Percentiles rank a stretch among this genome's conserved stretches.
These are phyloP conservation scores for Tricharina praecox DNA, from an alignment of 495 filamentous ascomycete species.

Conservation along the genomic window DNA sequence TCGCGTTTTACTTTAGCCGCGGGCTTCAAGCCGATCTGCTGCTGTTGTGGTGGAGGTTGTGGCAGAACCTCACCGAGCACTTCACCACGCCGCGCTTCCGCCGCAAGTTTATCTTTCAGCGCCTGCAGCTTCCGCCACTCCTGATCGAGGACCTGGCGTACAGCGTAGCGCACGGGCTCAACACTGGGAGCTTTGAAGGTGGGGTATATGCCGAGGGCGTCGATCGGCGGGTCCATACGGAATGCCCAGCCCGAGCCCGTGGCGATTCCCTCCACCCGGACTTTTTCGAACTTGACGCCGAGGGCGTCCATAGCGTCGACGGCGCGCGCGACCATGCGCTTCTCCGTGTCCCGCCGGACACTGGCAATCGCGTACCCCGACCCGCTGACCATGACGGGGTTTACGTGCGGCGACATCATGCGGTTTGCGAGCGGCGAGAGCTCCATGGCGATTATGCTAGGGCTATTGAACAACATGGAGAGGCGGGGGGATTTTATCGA, in stretches of 20 bases:
- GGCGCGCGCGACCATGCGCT: slow-evolving; percentile 57
- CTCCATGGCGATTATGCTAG: slow-evolving; percentile 57
- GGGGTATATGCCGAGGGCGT: background rate
- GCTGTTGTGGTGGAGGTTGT: slow-evolving; percentile 16
- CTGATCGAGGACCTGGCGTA: slow-evolving; percentile 81
- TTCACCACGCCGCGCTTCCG: slow-evolving; percentile 37
- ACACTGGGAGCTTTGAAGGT: slow-evolving; percentile 20
- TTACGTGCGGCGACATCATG: slow-evolving; percentile 75
- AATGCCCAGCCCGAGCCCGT: slow-evolving; percentile 54
- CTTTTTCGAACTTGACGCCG: slow-evolving; percentile 65
- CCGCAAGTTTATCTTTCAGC: slow-evolving; percentile 40
- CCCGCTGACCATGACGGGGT: slow-evolving; percentile 74
- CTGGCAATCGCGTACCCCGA: slow-evolving; percentile 54
- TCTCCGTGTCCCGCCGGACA: slow-evolving; percentile 71
- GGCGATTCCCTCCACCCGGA: slow-evolving; percentile 51
- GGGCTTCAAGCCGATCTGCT: slow-evolving; percentile 26
- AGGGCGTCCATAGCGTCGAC: slow-evolving; percentile 63
- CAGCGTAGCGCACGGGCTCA: slow-evolving; percentile 64
- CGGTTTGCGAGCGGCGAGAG: slow-evolving; percentile 67
- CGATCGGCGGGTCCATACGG: slow-evolving; percentile 80
- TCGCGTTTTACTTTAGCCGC: slow-evolving; percentile 44
- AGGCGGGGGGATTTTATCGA: slow-evolving; percentile 37
- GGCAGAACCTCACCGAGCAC: slow-evolving; percentile 22
- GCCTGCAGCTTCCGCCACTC: slow-evolving; percentile 57
- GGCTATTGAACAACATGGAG: slow-evolving; percentile 55